phyloP scores from a whole-genome alignment of 2,329 filamentous ascomycete genomes.

The Amesomyces nigricolor region DNA sequence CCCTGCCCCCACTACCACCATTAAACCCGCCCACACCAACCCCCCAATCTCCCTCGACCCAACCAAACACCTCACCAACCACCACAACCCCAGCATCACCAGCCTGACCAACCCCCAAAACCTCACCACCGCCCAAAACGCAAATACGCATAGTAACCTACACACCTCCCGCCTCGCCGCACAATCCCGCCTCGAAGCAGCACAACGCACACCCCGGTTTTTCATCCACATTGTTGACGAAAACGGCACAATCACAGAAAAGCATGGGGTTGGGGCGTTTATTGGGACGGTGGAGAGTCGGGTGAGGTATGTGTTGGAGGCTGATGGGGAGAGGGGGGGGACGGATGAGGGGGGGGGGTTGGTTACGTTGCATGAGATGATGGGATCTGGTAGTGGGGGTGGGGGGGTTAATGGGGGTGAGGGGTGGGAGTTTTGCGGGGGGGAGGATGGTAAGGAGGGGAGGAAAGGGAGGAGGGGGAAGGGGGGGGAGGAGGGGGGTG shows the following conservation, averaged over 20 bases:
- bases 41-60: conserved; percentile 7
- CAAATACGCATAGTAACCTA: conserved; percentile 38
- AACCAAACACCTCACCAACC: conserved; percentile 16
- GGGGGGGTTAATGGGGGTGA: conserved; percentile 38
- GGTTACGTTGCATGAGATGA: conserved; percentile 46
- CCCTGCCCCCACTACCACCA: conserved; percentile 1
- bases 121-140: too few relatives aligned
- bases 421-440: neutral
- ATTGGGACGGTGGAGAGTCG: conserved; percentile 54
- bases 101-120: too few relatives aligned
- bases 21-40: conserved; percentile 14
- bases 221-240: conserved; percentile 53
- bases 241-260: conserved; percentile 45
- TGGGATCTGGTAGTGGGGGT: conserved; percentile 46
- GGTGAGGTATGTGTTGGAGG: conserved; percentile 55
- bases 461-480: conserved; percentile 18
- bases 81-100: too few relatives aligned
- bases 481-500: conserved; percentile 4
- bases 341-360: conserved; percentile 53
- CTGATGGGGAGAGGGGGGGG: conserved; percentile 51
- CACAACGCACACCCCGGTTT: conserved; percentile 49
- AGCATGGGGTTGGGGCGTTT: conserved; percentile 54
- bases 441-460: conserved; percentile 17
- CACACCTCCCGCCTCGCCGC: conserved; percentile 54
- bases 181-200: conserved; percentile 58